Evolutionary conservation across 2,329 filamentous ascomycete genomes (phyloP).

Genomic region (Truncatella angustata): DNA sequence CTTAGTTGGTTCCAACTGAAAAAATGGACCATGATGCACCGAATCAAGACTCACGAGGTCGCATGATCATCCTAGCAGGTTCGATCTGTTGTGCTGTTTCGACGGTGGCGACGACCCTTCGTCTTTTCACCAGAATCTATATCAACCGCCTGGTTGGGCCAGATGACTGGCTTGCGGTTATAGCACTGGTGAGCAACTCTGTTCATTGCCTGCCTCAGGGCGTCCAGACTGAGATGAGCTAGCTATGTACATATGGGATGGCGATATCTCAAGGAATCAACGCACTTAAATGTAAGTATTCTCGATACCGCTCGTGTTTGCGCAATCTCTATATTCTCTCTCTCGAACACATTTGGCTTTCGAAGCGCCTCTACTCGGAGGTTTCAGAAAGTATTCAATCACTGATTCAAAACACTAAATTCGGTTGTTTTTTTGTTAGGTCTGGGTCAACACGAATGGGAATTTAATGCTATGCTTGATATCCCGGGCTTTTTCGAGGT

Average conservation of each 20-base stretch:
- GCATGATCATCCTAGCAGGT: background rate
- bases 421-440: too few relatives aligned
- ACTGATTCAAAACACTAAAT: background rate
- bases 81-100: background rate
- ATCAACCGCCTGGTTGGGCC: background rate
- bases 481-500: background rate
- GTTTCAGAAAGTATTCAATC: background rate
- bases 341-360: too few relatives aligned
- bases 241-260: background rate
- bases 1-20: too few relatives aligned
- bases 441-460: background rate
- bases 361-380: too few relatives aligned
- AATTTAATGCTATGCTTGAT: background rate
- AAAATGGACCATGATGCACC: background rate
- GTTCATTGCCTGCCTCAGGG: too few relatives aligned
- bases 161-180: background rate
- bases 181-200: background rate
- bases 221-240: too few relatives aligned
- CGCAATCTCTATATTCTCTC: too few relatives aligned
- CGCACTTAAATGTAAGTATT: too few relatives aligned
- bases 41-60: background rate
- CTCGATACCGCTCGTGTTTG: too few relatives aligned
- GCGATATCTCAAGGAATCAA: background rate
- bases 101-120: background rate
- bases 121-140: background rate